These are phyloP conservation scores for Teunomyces kruisii DNA, from an alignment of 805 yeast species.

Conservation along the genomic window DNA sequence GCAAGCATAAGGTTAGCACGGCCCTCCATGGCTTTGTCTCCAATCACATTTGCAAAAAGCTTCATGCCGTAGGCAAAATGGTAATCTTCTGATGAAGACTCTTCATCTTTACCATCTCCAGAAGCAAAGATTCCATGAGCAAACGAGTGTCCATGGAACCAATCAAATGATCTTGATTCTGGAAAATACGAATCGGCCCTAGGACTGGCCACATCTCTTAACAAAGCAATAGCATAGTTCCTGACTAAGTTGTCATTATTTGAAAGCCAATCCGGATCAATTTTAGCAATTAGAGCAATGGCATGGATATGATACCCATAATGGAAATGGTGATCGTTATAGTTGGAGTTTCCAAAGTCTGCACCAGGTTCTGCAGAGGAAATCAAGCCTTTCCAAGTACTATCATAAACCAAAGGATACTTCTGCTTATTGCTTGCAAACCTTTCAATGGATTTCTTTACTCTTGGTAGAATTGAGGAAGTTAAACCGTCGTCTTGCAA, in stretches of 20 bases:
- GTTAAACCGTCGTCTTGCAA: conserved; percentile 58
- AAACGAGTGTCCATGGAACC: conserved; percentile 79
- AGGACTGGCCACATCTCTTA: conserved; percentile 71
- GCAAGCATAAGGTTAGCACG: conserved; percentile 63
- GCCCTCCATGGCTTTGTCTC: conserved; percentile 50
- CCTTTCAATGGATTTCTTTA: conserved; percentile 67
- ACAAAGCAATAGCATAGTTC: conserved; percentile 54
- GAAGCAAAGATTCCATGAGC: conserved; percentile 70
- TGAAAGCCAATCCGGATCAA: conserved; percentile 46
- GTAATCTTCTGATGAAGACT: conserved; percentile 72
- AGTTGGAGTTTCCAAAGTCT: conserved; percentile 73
- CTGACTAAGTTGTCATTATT: conserved; percentile 31
- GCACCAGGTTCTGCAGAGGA: conserved; percentile 63
- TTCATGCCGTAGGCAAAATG: conserved; percentile 69
- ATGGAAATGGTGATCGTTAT: conserved; percentile 77
- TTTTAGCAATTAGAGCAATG: conserved; percentile 58
- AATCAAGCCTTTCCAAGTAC: conserved; percentile 73
- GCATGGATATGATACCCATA: conserved; percentile 75
- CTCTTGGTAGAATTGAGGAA: conserved; percentile 47
- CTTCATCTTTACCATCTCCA: conserved; percentile 78
- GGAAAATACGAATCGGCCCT: conserved; percentile 59
- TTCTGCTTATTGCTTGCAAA: conserved; percentile 70
- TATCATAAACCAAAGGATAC: conserved; percentile 76
- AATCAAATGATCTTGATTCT: conserved; percentile 66
- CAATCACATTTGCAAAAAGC: conserved; percentile 59